phyloP scores from a whole-genome alignment of 495 filamentous ascomycete genomes.

The Hyaloscypha hepaticicola region DNA sequence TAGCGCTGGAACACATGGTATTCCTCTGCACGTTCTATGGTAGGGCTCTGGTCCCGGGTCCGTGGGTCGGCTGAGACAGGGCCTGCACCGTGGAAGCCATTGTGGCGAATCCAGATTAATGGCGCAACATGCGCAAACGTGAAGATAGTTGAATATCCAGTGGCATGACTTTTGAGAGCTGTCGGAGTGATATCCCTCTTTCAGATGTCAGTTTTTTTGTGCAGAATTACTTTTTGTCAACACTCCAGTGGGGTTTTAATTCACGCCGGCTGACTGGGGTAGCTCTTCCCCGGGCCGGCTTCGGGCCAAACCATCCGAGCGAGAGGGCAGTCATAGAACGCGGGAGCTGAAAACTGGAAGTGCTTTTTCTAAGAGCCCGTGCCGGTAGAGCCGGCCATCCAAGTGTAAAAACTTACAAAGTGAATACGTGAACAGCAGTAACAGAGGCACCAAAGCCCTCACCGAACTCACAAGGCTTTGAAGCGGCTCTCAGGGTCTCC shows the following conservation, averaged over 20 bases:
- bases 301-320: neutral
- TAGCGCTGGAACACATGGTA: neutral
- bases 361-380: neutral
- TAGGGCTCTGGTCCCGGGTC: neutral
- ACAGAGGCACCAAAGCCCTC: neutral
- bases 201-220: neutral
- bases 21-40: neutral
- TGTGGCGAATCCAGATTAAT: neutral
- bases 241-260: neutral
- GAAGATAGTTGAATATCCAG: neutral
- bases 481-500: neutral
- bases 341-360: neutral
- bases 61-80: neutral
- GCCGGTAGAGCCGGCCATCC: neutral
- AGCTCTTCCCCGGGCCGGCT: neutral
- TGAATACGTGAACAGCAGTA: neutral
- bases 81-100: neutral
- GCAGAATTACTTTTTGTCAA: neutral
- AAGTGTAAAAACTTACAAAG: neutral
- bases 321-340: neutral
- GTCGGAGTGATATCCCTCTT: neutral
- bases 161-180: too few species aligned
- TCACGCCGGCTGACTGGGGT: neutral
- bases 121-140: neutral
- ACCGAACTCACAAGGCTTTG: neutral